Base-by-base conservation (phyloP, 2,329 filamentous ascomycete genomes). In the Coniochaeta prunicola region DNA sequence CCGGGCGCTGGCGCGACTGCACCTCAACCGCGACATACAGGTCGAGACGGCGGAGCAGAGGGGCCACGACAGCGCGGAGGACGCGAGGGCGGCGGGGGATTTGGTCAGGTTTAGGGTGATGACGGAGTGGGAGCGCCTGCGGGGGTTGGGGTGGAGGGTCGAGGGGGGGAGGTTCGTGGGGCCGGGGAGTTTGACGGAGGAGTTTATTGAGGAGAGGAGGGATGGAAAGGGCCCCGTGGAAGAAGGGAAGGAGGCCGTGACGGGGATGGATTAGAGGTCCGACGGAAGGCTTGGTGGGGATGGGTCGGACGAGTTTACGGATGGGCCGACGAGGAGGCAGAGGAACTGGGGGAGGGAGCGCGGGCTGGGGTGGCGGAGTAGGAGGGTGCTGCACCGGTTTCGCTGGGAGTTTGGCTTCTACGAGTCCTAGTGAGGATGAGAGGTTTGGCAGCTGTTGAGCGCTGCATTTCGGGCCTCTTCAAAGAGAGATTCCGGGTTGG, bases 41-140 rank as follows among this genome's bases (percentile, higher is more conserved):
- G 84, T 85, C 36, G 88, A 87, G 48, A 82, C 60, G 63, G 73
- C 19, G 65, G 71, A 75, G 50, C 71, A 74, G 55, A 65, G 76
- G 21, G 94, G 94, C 0, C 94, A 99, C 71, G 94, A 99, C 74
- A 96, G 91, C 28, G 88, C 88, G 28, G 94, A 99, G 71, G 94
- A 99, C 69, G 91, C 94, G 0, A 82, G 88, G 53, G 90, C 92
- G 0, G 93, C 96, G 0, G 94, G 93, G 0, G 92, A 97, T 61
- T 73, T 99, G 57, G 90, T 96, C 0, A 78, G 89, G 53, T 79
- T 85, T 56, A 90, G 86, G 70, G 80, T 96, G 6, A 80, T 78
- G 57, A 80, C 88, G 58, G 80, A 85, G 62, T 96, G 91, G 90
- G 83, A 80, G 62, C 72, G 74, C 33, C 77, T 94, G 78, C 80